phyloP scores from a whole-genome alignment of 495 filamentous ascomycete genomes.

The Lophium mytilinum region DNA sequence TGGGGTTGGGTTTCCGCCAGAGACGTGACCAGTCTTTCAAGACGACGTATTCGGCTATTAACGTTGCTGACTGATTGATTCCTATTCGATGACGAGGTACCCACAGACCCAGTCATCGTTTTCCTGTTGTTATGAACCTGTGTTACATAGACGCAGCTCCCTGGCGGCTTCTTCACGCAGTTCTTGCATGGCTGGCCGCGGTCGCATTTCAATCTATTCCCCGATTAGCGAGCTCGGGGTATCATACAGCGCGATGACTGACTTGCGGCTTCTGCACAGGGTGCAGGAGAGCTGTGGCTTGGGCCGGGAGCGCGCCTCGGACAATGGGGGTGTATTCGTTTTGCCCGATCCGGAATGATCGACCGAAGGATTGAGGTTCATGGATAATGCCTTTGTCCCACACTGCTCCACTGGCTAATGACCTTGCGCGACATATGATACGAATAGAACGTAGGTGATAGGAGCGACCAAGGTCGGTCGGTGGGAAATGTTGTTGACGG shows the following conservation, averaged over 20 bases:
- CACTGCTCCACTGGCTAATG: too few species aligned
- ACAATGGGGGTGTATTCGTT: too few species aligned
- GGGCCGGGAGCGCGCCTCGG: not conserved
- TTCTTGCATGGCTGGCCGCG: not conserved
- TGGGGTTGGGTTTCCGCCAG: not conserved
- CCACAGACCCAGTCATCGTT: too few species aligned
- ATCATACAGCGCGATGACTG: conserved; percentile 2
- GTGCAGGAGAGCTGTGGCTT: conserved; percentile 25
- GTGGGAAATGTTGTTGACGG: too few species aligned
- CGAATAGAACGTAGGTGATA: too few species aligned
- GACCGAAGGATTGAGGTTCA: too few species aligned
- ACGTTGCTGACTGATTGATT: not conserved
- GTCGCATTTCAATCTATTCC: not conserved
- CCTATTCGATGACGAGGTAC: not conserved
- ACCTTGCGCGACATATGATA: too few species aligned
- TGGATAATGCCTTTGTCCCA: too few species aligned
- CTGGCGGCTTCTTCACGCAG: not conserved
- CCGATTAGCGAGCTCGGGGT: not conserved
- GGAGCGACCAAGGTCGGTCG: too few species aligned
- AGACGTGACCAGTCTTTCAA: not conserved
- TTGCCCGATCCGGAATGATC: too few species aligned
- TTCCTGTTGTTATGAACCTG: not conserved
- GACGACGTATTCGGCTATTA: not conserved
- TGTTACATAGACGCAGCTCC: not conserved
- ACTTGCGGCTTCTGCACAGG: conserved; percentile 27